Evolutionary conservation across 1,139 yeast genomes (phyloP), one percentile per base, ranked within the genome.

Genomic region (Debaryomycetaceae sp.): DNA sequence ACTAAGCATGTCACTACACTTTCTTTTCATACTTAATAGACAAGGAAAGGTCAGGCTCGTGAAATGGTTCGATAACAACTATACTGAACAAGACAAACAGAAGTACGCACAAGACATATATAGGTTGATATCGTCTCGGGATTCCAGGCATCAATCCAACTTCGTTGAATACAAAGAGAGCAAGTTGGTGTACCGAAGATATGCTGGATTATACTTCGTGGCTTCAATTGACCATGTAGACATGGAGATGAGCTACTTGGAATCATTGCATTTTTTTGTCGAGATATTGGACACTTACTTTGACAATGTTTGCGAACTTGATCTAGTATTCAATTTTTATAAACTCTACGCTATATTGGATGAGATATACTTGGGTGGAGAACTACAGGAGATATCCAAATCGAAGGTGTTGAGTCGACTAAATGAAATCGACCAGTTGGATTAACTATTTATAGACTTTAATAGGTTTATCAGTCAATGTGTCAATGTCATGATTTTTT

Each of bases 1-100:
- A 9, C 11, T 24, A 9, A 36, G 9, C 29, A 87, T 87, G 95
- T 75, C 87, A 13, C 75, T 87, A 30, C 91, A 87, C 51, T 91
- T 81, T 61, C 71, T 91, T 36, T 63, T 91, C 35, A 84, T 92
- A 37, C 81, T 91, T 56, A 92, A 91, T 59, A 76, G 96, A 46
- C 97, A 89, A 63, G 98, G 98, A n/a, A 87, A 87, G 52, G 79
- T 92, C 30, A 76, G 98, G 43, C 67, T 92, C 17, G 83, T 88
- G 16, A 85, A 88, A 59, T 91, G 95, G 94, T 92, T 64, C 57
- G 57, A 75, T 51, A 61, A 61, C 40, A 49, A 55, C 36, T 59
- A 56, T 43, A 58, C 65, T 3, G 49, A 58, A 2, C 52, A 68
- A 58, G 86, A 82, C 35, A 67, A 72, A 30, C 83, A 78, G 46